phyloP scores from a whole-genome alignment of 2,329 filamentous ascomycete species.

The Gaeumannomyces sp. region DNA sequence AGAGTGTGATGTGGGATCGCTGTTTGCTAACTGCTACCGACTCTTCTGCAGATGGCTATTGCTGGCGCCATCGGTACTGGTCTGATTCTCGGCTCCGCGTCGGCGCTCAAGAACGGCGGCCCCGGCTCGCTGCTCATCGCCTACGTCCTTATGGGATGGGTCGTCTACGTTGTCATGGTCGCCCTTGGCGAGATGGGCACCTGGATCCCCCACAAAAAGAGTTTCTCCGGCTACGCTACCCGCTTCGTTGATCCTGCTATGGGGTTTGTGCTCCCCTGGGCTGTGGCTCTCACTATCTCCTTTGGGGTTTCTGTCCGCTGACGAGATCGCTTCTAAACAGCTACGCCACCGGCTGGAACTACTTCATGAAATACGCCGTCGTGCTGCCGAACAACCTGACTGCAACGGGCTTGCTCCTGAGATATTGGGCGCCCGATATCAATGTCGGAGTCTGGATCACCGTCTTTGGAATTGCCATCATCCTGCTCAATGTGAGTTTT shows the following conservation, averaged over 20 bases:
- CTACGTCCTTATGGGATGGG: slow-evolving; percentile 35
- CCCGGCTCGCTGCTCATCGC: slow-evolving; percentile 32
- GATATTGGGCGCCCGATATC: slow-evolving; percentile 31
- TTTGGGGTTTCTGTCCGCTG: neutral
- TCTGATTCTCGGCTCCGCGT: slow-evolving; percentile 46
- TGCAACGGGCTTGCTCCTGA: slow-evolving; percentile 30
- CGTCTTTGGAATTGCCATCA: slow-evolving; percentile 27
- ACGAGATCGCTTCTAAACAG: slow-evolving; percentile 12
- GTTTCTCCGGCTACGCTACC: slow-evolving; percentile 59
- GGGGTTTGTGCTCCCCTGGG: slow-evolving; percentile 13
- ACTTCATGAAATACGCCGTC: slow-evolving; percentile 34
- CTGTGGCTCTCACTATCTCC: neutral
- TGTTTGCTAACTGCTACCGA: neutral
- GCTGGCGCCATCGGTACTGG: slow-evolving; percentile 31
- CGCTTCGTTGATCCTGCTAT: slow-evolving; percentile 51
- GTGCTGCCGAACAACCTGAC: slow-evolving; percentile 33
- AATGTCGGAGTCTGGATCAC: slow-evolving; percentile 33
- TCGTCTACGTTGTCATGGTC: slow-evolving; percentile 58
- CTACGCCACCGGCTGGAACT: slow-evolving; percentile 40
- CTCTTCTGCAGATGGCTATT: slow-evolving; percentile 25
- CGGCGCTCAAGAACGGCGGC: slow-evolving; percentile 40
- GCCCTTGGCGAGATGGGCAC: slow-evolving; percentile 65
- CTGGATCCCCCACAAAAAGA: slow-evolving; percentile 56
- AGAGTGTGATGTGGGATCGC: too few relatives aligned
- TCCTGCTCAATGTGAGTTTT: slow-evolving; percentile 14